phyloP scores from a whole-genome alignment of 345 rosid species.

The Durio zibethinus region DNA sequence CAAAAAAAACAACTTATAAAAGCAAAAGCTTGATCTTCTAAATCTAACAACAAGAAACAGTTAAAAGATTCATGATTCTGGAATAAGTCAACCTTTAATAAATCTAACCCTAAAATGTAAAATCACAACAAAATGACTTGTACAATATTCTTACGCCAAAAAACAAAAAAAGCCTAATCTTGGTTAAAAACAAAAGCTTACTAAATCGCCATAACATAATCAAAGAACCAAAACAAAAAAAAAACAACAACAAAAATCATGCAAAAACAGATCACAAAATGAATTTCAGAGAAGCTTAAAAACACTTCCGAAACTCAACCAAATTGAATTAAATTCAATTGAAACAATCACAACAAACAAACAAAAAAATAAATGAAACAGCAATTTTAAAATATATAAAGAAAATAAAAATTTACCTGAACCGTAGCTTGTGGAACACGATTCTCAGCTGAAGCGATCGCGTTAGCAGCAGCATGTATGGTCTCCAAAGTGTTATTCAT shows the following conservation, averaged over 20 bases:
- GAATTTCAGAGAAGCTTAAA: not conserved
- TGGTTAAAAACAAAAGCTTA: not conserved
- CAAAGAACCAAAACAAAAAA: not conserved
- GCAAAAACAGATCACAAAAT: conserved; percentile 21
- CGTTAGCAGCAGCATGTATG: conserved; percentile 83
- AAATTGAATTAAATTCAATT: not conserved
- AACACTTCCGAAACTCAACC: not conserved
- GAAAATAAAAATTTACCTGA: conserved; percentile 36
- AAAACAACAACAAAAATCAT: not conserved
- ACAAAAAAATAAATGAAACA: not conserved
- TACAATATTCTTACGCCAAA: not conserved
- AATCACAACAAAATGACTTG: too few relatives aligned
- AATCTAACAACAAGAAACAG: not conserved
- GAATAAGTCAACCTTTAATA: conserved; percentile 21
- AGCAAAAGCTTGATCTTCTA: not conserved
- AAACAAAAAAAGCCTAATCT: not conserved
- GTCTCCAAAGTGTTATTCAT: conserved; percentile 52
- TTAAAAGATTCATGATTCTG: conserved; percentile 8
- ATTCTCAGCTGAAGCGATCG: conserved; percentile 73
- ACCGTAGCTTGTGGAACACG: conserved; percentile 56
- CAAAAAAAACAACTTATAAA: not conserved
- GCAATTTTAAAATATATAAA: conserved; percentile 1
- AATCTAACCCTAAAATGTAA: conserved; percentile 15
- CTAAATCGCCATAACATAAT: not conserved
- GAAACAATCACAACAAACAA: not conserved